Evolutionary conservation across 371 early-diverging fungal genomes (phyloP), one percentile per base, ranked within the genome.

Genomic region (Mortierella sp.): DNA sequence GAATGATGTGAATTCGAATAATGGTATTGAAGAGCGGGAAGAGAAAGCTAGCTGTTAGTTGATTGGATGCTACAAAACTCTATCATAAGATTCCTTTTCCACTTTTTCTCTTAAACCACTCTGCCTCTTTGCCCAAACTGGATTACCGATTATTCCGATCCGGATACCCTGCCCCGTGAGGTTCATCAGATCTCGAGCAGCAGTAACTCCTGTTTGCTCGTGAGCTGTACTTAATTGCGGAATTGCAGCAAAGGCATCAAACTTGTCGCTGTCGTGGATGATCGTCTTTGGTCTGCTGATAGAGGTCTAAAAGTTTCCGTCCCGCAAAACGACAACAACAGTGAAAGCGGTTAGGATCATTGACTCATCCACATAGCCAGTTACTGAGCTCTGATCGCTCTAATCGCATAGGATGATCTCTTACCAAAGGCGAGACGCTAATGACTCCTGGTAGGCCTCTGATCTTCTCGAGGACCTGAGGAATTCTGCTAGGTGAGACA

Each of bases 151-250:
- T 16, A 91, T 76, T 12, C 88, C 91, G 28, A 91, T 85, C 61
- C 87, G 89, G 74, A 90, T 75, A 0, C 88, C 92, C 7, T 84
- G 82, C 52, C 93, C 93, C 37, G 82, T 85, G 29, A 88, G 52
- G 2, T 46, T 15, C 21, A 67, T 67, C 4, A 71, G n/a, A 37
- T 68, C 48, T 3, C 77, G 71, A 18, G 68, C 77, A 9, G 37
- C 47, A 26, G 71, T 26, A 18, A 71, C 68, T 14, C 77, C 72
- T 1, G 77, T 76, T 12, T 64, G 71, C 16, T 71, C 72, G 23
- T 76, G 77, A 4, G 68, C 68, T 19, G 71, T 76, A 55, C 72
- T 76, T 1, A 76, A 48, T 29, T 76, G 72, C 15, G 77, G 77
- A 3, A 21, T 4, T 1, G 51, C 48, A 4, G 64, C 64, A 4